Evolutionary conservation across 2,329 filamentous ascomycete genomes (phyloP).

Genomic region (Epichloe amarillans): DNA sequence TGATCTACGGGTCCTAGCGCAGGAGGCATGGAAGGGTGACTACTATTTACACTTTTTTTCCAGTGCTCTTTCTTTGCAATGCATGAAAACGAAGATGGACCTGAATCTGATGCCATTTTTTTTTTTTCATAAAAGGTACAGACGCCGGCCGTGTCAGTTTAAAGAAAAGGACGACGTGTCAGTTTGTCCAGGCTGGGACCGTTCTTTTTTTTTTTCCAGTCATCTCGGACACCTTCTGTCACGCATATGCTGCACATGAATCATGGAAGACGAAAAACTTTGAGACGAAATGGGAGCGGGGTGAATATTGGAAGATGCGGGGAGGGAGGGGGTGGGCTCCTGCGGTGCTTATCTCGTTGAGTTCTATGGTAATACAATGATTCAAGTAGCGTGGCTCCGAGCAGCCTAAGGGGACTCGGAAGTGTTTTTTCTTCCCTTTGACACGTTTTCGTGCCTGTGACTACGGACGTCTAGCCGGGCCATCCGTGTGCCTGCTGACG

Average conservation of each 20-base stretch:
- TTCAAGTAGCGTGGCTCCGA: too few species aligned
- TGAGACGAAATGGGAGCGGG: not conserved
- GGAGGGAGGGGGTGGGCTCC: not conserved
- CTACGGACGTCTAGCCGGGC: too few species aligned
- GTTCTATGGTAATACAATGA: not conserved
- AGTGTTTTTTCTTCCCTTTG: not conserved
- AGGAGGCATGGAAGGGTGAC: not conserved
- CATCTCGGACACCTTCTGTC: not conserved
- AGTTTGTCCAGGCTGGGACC: not conserved
- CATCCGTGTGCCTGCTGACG: too few species aligned
- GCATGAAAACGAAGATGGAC: too few species aligned
- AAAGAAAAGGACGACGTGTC: too few species aligned
- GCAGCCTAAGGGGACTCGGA: too few species aligned
- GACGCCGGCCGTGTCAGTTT: too few species aligned
- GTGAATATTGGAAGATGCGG: too few species aligned
- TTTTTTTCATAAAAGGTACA: not conserved
- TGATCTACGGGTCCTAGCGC: not conserved
- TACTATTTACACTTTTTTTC: not conserved
- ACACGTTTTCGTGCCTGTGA: too few species aligned
- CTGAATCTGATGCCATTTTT: not conserved
- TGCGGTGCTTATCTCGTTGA: not conserved
- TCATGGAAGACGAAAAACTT: not conserved
- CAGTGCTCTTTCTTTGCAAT: not conserved
- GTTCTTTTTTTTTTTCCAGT: not conserved
- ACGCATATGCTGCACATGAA: slow-evolving; percentile 1